Conservation (phyloP, 176 grass and related monocot species). For the Musa beccarii region DNA sequence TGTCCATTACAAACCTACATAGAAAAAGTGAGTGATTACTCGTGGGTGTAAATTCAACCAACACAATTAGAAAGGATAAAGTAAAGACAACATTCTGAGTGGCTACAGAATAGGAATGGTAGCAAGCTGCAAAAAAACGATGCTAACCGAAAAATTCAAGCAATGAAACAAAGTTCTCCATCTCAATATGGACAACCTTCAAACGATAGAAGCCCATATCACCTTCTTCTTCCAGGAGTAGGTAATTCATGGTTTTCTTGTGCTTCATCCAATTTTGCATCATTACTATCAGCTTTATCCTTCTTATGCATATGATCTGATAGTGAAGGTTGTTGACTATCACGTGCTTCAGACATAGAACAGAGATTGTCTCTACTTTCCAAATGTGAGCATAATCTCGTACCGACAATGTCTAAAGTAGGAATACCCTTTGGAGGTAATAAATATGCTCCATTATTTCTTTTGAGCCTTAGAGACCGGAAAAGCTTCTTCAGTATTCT, state of each 20-base stretch:
- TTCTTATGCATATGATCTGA: conserved; percentile 27
- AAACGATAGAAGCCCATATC: not conserved
- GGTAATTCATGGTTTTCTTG: conserved; percentile 34
- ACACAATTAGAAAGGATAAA: not conserved
- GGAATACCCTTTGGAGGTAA: conserved; percentile 47
- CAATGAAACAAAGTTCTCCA: conserved; percentile 6
- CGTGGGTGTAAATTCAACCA: not conserved
- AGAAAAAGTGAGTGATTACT: not conserved
- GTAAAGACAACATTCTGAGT: not conserved
- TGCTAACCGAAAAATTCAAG: not conserved
- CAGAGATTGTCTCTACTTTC: conserved; percentile 21
- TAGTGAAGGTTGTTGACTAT: conserved; percentile 18
- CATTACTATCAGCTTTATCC: conserved; percentile 23
- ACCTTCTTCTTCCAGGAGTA: conserved; percentile 51
- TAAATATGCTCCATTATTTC: conserved; percentile 63
- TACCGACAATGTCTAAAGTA: conserved; percentile 59
- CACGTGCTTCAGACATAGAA: conserved; percentile 9
- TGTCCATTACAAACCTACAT: not conserved
- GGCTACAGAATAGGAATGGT: not conserved
- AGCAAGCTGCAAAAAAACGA: too few species aligned
- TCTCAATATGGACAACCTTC: not conserved
- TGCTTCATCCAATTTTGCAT: conserved; percentile 18
- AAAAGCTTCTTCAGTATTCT: conserved; percentile 78
- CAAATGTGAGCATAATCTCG: conserved; percentile 19
- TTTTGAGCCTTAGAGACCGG: conserved; percentile 54